Evolutionary conservation across 169 alveolate species (phyloP), one percentile per base, ranked within the genome.

Genomic region (Plasmodium gaboni): DNA sequence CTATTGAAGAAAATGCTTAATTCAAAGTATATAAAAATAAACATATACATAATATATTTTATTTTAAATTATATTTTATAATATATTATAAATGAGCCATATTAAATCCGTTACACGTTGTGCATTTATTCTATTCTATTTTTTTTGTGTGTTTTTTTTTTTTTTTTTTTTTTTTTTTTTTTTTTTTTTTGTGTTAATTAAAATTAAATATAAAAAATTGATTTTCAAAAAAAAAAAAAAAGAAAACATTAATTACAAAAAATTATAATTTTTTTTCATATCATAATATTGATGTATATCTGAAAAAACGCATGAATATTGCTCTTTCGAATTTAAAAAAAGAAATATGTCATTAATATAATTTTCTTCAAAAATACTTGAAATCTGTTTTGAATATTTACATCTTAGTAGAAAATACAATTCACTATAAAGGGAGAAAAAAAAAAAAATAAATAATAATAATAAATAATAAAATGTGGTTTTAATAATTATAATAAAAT

Each of bases 211-310:
- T 59, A 5, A 59, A 15, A 19, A 5, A 19, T 59, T 9, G 10
- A 12, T 22, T 26, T 28, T 15, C 72, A 64, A 26, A 26, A 22
- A 65, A 46, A 61, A 24, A 64, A 46, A 2, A 26, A 73, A 55
- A n/a, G 13, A 68, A 68, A 8, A 10, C 7, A 8, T 59, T 24
- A 42, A 38, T 74, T 74, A 22, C 28, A 68, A 59, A 44, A 85
- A 24, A 73, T 60, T 71, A 64, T 85, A 85, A 57, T 59, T 57
- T 64, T 85, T 32, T 12, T 69, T 69, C 44, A 42, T 6, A 51
- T 85, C 92, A 53, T 57, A 70, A 44, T 60, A 65, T 32, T 85
- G 50, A 51, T 85, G 92, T 8, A 85, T 46, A 44, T 85, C 92
- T 53, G 70, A 46, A 70, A 85, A 85, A 44, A 28, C 72, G 46